Conservation (phyloP, 2,329 filamentous ascomycete species). For the Pseudogymnoascus sp. region DNA sequence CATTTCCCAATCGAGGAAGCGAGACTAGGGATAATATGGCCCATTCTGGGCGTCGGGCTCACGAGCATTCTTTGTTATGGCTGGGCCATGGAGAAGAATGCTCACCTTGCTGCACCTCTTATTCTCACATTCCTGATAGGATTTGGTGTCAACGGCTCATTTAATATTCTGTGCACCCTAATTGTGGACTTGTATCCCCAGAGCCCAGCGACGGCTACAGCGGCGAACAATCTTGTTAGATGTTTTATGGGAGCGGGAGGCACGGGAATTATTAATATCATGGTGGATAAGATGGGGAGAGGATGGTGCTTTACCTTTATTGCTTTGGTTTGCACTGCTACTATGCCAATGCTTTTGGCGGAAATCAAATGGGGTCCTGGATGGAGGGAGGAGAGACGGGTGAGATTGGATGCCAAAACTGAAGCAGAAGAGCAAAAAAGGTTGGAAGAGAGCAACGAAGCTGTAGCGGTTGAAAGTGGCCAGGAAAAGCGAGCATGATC, state of each 20-base stretch:
- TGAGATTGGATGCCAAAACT: slow-evolving; percentile 32
- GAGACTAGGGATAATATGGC: slow-evolving; percentile 47
- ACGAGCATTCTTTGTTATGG: slow-evolving; percentile 48
- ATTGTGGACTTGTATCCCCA: slow-evolving; percentile 12
- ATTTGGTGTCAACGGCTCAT: slow-evolving; percentile 52
- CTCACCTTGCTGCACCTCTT: slow-evolving; percentile 47
- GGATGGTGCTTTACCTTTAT: slow-evolving; percentile 34
- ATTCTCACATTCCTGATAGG: slow-evolving; percentile 52
- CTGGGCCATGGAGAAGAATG: slow-evolving; percentile 47
- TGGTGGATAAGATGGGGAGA: slow-evolving; percentile 14
- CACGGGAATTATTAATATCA: slow-evolving; percentile 7
- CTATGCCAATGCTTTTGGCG: slow-evolving; percentile 43
- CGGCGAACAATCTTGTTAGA: slow-evolving; percentile 10
- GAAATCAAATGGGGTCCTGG: slow-evolving; percentile 42
- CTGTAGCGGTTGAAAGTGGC: background rate
- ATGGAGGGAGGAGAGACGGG: slow-evolving; percentile 45
- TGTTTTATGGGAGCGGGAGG: slow-evolving; percentile 11
- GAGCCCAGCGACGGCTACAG: slow-evolving; percentile 10
- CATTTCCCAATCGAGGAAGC: slow-evolving; percentile 31
- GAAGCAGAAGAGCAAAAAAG: slow-evolving; percentile 25
- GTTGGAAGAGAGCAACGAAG: background rate
- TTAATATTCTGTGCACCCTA: slow-evolving; percentile 39
- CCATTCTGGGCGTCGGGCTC: slow-evolving; percentile 48
- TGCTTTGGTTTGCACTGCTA: slow-evolving; percentile 41
- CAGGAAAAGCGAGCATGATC: background rate